These are phyloP conservation scores for Harringtonia aguacate DNA, from an alignment of 2,329 filamentous ascomycete species.

Conservation along the genomic window DNA sequence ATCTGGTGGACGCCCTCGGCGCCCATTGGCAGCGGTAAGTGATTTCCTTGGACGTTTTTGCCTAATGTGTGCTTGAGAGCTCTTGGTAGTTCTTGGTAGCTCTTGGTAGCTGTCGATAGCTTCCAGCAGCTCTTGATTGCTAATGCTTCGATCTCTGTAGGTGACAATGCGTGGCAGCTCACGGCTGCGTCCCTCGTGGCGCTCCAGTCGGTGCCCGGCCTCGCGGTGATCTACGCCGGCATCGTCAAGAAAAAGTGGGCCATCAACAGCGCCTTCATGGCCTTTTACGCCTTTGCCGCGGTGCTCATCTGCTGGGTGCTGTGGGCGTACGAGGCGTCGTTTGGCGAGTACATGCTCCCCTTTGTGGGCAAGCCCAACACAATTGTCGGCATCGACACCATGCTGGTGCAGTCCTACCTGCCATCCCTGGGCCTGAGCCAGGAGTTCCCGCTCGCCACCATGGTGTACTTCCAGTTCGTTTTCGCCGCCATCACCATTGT, in stretches of 20 bases:
- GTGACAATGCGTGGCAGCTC: slow-evolving; percentile 42
- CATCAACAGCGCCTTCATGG: slow-evolving; percentile 39
- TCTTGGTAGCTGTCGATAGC: no score
- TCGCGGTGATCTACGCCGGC: slow-evolving; percentile 37
- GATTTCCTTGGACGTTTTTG: no score
- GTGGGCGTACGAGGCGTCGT: slow-evolving; percentile 36
- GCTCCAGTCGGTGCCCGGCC: slow-evolving; percentile 36
- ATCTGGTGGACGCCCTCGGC: neutral
- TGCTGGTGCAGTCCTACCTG: slow-evolving; percentile 29
- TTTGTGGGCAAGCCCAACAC: slow-evolving; percentile 36
- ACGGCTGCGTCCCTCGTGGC: slow-evolving; percentile 37
- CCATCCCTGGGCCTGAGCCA: slow-evolving; percentile 27
- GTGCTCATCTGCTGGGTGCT: slow-evolving; percentile 38
- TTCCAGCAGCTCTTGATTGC: neutral
- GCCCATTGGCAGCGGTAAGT: neutral
- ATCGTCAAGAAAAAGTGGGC: slow-evolving; percentile 37
- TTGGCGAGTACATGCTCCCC: slow-evolving; percentile 37
- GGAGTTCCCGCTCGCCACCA: slow-evolving; percentile 33
- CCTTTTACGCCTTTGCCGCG: slow-evolving; percentile 36
- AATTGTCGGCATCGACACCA: slow-evolving; percentile 29
- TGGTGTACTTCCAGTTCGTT: slow-evolving; percentile 43
- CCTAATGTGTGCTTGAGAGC: no score
- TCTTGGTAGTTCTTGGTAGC: no score
- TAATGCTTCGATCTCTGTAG: slow-evolving; percentile 12
- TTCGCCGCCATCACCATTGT: slow-evolving; percentile 40